Percentiles rank a stretch among this genome's conserved stretches.
phyloP scores from a whole-genome alignment of 2,329 filamentous ascomycete species.

The Scytalidium sp. region DNA sequence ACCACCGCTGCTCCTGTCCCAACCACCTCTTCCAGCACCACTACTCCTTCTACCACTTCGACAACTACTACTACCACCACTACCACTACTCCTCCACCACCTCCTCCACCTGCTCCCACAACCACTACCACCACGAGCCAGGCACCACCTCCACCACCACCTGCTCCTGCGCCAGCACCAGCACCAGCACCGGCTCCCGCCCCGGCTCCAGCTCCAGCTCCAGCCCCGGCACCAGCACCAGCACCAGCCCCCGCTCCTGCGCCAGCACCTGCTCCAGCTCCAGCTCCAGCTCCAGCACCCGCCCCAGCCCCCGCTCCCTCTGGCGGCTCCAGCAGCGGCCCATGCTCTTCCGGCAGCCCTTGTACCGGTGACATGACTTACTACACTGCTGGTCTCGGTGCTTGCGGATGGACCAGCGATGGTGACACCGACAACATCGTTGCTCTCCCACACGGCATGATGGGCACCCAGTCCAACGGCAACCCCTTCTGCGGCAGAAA shows the following conservation, averaged over 20 bases:
- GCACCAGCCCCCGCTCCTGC: conserved; percentile 6
- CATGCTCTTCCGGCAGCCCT: conserved; percentile 29
- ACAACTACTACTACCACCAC: conserved; percentile 8
- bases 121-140: conserved; percentile 6
- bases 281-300: conserved; percentile 14
- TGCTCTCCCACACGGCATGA: conserved; percentile 63
- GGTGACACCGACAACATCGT: conserved; percentile 60
- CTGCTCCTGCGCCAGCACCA: conserved; percentile 4
- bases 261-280: conserved; percentile 11
- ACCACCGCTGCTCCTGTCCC: conserved; percentile 4
- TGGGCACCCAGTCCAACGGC: conserved; percentile 61
- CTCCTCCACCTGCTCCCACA: conserved; percentile 18
- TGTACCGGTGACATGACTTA: conserved; percentile 69
- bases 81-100: conserved; percentile 10
- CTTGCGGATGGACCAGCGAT: conserved; percentile 63
- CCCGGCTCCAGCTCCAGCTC: conserved; percentile 13
- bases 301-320: conserved; percentile 15
- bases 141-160: conserved; percentile 5
- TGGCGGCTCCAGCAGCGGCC: conserved; percentile 20
- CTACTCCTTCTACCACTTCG: conserved; percentile 5
- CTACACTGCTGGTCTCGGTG: conserved; percentile 65
- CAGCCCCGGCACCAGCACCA: conserved; percentile 11
- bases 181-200: conserved; percentile 11
- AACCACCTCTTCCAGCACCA: conserved; percentile 3
- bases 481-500: conserved; percentile 70